Evolutionary conservation across 2,329 filamentous ascomycete genomes (phyloP), one percentile per base, ranked within the genome.

Genomic region (Talaromyces sp.): DNA sequence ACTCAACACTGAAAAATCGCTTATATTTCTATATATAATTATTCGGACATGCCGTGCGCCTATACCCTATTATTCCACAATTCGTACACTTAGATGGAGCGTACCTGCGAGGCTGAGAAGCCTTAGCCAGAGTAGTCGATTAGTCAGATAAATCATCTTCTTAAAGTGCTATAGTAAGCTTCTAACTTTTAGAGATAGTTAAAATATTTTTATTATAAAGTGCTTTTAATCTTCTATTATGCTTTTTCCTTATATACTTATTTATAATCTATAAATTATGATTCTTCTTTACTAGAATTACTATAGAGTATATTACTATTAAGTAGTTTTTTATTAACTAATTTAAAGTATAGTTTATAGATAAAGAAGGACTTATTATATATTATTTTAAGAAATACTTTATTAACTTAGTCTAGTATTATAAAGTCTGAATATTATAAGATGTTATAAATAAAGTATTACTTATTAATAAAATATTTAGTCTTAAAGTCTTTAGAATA

Each of bases 191-290:
- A 27, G 56, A 58, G 50, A 58, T 26, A 3, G 56, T 58, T 27
- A 58, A 58, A 52, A 58, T 58, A 58, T 41, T 43, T 26, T 58
- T 41, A 38, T 58, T 51, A 51, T 9, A 32, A 51, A 52, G 56
- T 6, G 56, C 26, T 51, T 21, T 49, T 51, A 31, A 38, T 17
- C 32, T 38, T 38, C 32, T 38, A 11, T 38, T 38, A 38, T 8
- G 32, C 32, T 38, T 38, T 8, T 38, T 38, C 10, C 32, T 38
- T 17, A 38, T 38, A 38, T 38, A 10, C 14, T 38, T 38, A 38
- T 38, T 38, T 38, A 43, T 14, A 11, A 38, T 27, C 14, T 41
- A 43, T 51, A 58, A 19, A 26, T 38, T 17, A 35, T 58, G n/a
- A 19, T 58, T 58, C 29, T 58, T 49, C 6, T 32, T 58, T 51